These are phyloP conservation scores for Pythium monospermum DNA, from an alignment of 352 stramenopile species.

Conservation along the genomic window DNA sequence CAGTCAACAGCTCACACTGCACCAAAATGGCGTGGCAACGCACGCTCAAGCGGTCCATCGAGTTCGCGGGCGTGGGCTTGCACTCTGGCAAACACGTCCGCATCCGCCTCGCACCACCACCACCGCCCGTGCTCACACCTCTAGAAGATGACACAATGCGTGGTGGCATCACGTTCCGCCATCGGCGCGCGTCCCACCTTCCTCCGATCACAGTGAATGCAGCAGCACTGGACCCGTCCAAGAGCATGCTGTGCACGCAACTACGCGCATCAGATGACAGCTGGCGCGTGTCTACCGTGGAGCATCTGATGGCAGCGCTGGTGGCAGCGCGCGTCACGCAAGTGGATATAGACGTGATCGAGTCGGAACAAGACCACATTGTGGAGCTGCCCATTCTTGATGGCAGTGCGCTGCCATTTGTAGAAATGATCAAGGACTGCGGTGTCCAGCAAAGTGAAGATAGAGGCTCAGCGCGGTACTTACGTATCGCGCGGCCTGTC, in stretches of 20 bases:
- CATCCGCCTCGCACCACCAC: conserved; percentile 31
- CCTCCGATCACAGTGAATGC: conserved; percentile 27
- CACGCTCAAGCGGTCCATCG: conserved; percentile 40
- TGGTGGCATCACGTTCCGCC: conserved; percentile 10
- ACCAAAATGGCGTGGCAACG: conserved; percentile 32
- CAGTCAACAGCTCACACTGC: too few species aligned
- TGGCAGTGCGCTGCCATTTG: conserved; percentile 47
- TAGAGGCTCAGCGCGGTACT: conserved; percentile 13
- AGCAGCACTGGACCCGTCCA: conserved; percentile 31
- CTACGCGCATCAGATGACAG: conserved; percentile 20
- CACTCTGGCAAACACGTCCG: conserved; percentile 39
- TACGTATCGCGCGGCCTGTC: conserved; percentile 43
- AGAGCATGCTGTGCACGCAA: conserved; percentile 56
- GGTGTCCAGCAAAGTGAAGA: conserved; percentile 29
- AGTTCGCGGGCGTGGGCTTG: conserved; percentile 52
- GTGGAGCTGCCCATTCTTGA: conserved; percentile 65
- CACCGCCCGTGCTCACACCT: conserved; percentile 27
- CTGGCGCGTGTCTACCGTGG: conserved; percentile 40
- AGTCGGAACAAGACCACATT: background rate
- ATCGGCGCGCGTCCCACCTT: background rate
- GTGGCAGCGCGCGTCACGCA: conserved; percentile 41
- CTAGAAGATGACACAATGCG: conserved; percentile 15
- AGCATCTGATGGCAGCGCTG: conserved; percentile 68
- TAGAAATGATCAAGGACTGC: conserved; percentile 29
- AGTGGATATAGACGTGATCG: conserved; percentile 31